phyloP scores from a whole-genome alignment of 495 filamentous ascomycete genomes.

The Tuber melanosporum region DNA sequence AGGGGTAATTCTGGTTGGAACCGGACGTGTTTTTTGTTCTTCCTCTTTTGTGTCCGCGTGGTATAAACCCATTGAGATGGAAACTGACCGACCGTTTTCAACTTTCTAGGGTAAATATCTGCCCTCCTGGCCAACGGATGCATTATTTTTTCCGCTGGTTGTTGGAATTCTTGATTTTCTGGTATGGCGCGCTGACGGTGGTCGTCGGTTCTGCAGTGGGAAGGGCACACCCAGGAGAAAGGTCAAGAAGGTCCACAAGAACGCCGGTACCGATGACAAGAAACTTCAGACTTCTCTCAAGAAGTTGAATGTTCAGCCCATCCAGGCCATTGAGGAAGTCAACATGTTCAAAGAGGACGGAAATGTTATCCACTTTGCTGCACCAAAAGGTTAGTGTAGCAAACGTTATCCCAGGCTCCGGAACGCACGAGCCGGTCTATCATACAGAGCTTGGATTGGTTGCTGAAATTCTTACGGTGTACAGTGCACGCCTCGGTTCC shows the following conservation, averaged over 20 bases:
- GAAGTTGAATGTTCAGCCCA: slow-evolving; percentile 94
- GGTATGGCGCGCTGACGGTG: slow-evolving; percentile 19
- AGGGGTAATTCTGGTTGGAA: slow-evolving; percentile 4
- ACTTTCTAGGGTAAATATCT: slow-evolving; percentile 42
- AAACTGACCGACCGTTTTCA: slow-evolving; percentile 23
- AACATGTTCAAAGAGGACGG: slow-evolving; percentile 99
- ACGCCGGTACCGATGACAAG: slow-evolving; percentile 90
- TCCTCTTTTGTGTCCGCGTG: slow-evolving; percentile 8
- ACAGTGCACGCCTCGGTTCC: slow-evolving; percentile 92
- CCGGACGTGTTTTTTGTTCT: not conserved
- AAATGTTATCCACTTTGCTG: slow-evolving; percentile 98
- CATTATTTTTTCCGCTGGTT: slow-evolving; percentile 14
- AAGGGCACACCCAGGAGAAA: slow-evolving; percentile 97
- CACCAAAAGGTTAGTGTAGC: slow-evolving; percentile 73
- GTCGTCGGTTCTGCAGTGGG: slow-evolving; percentile 55
- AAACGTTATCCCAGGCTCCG: slow-evolving; percentile 1
- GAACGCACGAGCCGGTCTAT: slow-evolving; percentile 6
- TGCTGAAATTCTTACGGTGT: slow-evolving; percentile 13
- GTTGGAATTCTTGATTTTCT: slow-evolving; percentile 6
- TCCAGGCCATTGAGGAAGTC: slow-evolving; percentile 98
- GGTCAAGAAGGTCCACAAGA: slow-evolving; percentile 94
- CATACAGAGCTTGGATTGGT: slow-evolving; percentile 5
- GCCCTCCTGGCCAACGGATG: slow-evolving; percentile 13
- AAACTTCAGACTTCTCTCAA: slow-evolving; percentile 92
- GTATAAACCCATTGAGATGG: slow-evolving; percentile 20